phyloP scores from a whole-genome alignment of 164 flowering plant species.

The Tetracentron sinense region DNA sequence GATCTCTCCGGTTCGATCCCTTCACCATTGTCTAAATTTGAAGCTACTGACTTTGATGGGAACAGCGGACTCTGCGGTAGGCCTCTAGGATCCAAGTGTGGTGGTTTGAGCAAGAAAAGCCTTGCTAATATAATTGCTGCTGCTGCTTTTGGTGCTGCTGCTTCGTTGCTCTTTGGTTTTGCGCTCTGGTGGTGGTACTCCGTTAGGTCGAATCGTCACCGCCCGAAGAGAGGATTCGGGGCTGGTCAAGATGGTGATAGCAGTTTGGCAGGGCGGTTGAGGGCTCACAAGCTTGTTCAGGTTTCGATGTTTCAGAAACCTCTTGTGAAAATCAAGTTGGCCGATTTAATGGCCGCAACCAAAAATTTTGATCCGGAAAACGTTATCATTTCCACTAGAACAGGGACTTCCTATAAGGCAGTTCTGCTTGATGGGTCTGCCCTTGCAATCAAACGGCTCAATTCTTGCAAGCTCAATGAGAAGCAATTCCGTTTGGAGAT shows the following conservation, averaged over 20 bases:
- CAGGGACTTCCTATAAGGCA: conserved; percentile 60
- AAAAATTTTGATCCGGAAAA: conserved; percentile 44
- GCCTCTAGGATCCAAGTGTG: no score
- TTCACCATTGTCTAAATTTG: no score
- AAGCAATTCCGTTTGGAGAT: conserved; percentile 58
- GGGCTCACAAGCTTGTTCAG: conserved; percentile 53
- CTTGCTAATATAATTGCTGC: no score
- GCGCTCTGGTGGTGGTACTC: no score
- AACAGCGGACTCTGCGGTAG: no score
- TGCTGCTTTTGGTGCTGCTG: no score
- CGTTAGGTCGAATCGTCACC: conserved; percentile 1
- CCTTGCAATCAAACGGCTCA: conserved; percentile 58
- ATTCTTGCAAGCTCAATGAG: conserved; percentile 49
- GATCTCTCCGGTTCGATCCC: no score
- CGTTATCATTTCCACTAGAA: conserved; percentile 42
- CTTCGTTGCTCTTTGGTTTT: no score
- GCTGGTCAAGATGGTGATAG: conserved; percentile 31
- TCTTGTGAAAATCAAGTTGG: conserved; percentile 56
- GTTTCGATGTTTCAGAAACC: conserved; percentile 69
- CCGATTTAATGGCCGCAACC: conserved; percentile 57
- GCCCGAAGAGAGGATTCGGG: conserved; percentile 33
- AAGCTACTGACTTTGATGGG: no score
- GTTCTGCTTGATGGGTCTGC: conserved; percentile 63
- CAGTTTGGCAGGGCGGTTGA: conserved; percentile 44
- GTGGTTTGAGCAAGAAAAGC: no score